Percentiles rank a stretch among this genome's conserved stretches.
These are phyloP conservation scores for Phytophthora megakarya DNA, from an alignment of 352 stramenopile species.

Conservation along the genomic window DNA sequence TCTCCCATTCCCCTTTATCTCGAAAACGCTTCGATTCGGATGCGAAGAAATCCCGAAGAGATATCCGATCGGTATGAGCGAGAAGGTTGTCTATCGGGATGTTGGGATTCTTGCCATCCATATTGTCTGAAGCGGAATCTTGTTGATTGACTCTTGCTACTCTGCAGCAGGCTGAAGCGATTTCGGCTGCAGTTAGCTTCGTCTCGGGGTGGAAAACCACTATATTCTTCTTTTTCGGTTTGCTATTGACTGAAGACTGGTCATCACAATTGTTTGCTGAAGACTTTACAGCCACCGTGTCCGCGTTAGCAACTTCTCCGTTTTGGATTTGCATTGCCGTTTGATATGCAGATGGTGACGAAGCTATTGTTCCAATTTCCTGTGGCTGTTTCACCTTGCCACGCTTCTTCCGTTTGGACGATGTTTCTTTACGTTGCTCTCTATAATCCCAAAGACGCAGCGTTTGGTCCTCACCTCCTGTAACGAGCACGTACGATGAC, in stretches of 20 bases:
- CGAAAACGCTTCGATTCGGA: slow-evolving; percentile 34
- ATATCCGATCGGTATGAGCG: slow-evolving; percentile 8
- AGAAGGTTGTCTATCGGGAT: slow-evolving; percentile 8
- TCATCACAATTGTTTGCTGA: neutral
- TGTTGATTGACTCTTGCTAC: slow-evolving; percentile 2
- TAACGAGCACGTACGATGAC: slow-evolving; percentile 45
- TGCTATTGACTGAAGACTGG: slow-evolving; percentile 15
- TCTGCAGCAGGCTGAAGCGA: slow-evolving; percentile 25
- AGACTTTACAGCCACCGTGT: neutral
- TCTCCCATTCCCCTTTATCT: slow-evolving; percentile 56
- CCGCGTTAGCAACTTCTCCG: neutral
- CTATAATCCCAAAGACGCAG: slow-evolving; percentile 66
- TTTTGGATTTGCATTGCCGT: neutral
- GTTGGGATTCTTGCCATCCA: neutral
- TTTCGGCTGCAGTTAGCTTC: slow-evolving; percentile 21
- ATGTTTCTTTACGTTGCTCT: slow-evolving; percentile 26
- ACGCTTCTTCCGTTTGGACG: slow-evolving; percentile 26
- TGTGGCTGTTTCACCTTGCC: slow-evolving; percentile 35
- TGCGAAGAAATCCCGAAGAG: slow-evolving; percentile 23
- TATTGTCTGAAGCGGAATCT: neutral
- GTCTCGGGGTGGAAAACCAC: slow-evolving; percentile 35
- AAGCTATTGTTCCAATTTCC: slow-evolving; percentile 10
- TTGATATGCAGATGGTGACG: neutral
- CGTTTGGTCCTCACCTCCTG: slow-evolving; percentile 72
- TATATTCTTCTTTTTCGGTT: slow-evolving; percentile 33